phyloP scores from a whole-genome alignment of 164 flowering plant species.

The Malania oleifera region DNA sequence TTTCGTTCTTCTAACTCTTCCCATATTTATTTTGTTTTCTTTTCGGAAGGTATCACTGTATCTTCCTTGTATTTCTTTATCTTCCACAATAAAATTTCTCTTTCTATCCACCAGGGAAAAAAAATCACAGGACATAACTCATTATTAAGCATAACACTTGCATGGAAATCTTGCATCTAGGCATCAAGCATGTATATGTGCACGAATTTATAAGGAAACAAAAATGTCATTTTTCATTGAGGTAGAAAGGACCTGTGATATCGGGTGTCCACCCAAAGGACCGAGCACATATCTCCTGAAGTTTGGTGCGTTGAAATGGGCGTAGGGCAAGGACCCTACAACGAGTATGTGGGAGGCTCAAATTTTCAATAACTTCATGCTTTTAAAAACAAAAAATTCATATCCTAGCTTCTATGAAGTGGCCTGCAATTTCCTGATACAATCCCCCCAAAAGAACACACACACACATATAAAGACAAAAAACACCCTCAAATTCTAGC shows the following conservation, averaged over 20 bases:
- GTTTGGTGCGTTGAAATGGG: slow-evolving; percentile 51
- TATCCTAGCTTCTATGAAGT: not conserved
- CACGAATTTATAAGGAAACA: not conserved
- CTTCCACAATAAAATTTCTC: too few species aligned
- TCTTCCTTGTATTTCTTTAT: too few species aligned
- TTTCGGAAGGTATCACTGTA: too few species aligned
- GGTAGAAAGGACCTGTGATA: slow-evolving; percentile 57
- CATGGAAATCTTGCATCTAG: not conserved
- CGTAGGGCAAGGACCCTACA: slow-evolving; percentile 53
- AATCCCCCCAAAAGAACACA: too few species aligned
- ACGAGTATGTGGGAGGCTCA: slow-evolving; percentile 1
- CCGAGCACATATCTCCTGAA: slow-evolving; percentile 60
- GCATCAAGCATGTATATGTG: not conserved
- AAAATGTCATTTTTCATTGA: not conserved
- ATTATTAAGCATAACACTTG: not conserved
- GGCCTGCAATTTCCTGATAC: not conserved
- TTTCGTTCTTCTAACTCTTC: too few species aligned
- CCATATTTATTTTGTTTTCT: too few species aligned
- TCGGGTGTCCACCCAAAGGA: slow-evolving; percentile 83
- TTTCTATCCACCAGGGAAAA: too few species aligned
- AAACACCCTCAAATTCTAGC: too few species aligned
- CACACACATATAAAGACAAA: too few species aligned
- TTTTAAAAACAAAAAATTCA: too few species aligned
- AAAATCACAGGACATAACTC: not conserved
- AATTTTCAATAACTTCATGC: not conserved